phyloP scores from a whole-genome alignment of 345 rosid genomes.

The Draba incana region DNA sequence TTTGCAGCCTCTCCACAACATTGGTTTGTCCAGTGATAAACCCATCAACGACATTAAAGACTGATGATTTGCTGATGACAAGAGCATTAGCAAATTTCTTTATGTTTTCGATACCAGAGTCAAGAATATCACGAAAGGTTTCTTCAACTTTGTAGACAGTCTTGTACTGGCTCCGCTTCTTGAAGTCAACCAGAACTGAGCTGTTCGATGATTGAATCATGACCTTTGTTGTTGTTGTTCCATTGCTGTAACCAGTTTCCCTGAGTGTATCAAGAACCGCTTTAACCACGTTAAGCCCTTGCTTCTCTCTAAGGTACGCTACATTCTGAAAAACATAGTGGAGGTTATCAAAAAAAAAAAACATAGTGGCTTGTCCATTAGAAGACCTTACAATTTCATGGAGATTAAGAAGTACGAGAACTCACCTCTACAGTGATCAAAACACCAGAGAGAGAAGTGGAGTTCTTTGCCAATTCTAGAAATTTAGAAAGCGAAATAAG shows the following conservation, averaged over 20 bases:
- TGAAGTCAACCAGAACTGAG: constrained; percentile 68
- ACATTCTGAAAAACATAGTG: constrained; percentile 49
- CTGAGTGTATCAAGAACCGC: constrained; percentile 60
- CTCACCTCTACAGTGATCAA: constrained; percentile 85
- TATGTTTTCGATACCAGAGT: constrained; percentile 58
- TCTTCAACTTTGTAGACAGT: constrained; percentile 73
- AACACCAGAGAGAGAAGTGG: constrained; percentile 72
- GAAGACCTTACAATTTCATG: constrained; percentile 1
- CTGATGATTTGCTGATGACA: constrained; percentile 58
- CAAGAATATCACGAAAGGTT: constrained; percentile 56
- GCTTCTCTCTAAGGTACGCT: constrained; percentile 62
- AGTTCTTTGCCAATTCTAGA: constrained; percentile 61
- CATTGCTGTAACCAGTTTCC: constrained; percentile 62
- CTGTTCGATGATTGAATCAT: constrained; percentile 86
- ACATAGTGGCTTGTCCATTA: constrained; percentile 11
- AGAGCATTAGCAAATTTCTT: constrained; percentile 71
- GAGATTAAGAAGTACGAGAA: constrained; percentile 23
- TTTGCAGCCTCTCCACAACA: constrained; percentile 53
- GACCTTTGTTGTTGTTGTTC: constrained; percentile 53
- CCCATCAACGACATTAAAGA: constrained; percentile 36
- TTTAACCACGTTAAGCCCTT: constrained; percentile 55
- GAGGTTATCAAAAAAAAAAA: no score
- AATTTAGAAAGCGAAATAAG: constrained; percentile 62
- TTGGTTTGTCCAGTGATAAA: constrained; percentile 50
- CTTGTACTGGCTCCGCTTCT: constrained; percentile 50